phyloP scores from a whole-genome alignment of 345 rosid species.

The Corchorus olitorius region DNA sequence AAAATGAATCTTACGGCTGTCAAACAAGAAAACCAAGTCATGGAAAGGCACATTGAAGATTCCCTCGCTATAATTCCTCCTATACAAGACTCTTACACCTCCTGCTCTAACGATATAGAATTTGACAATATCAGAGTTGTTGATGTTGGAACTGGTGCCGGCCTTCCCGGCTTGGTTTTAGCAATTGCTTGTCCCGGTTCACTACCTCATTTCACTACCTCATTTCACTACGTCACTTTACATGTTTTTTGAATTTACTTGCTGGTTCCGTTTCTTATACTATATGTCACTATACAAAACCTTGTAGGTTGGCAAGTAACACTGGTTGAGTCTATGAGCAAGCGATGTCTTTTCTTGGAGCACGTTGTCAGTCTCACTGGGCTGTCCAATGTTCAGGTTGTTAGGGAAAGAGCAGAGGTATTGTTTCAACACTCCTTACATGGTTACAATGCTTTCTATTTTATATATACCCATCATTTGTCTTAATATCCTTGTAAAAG shows the following conservation, averaged over 20 bases:
- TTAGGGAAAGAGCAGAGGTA: slow-evolving; percentile 97
- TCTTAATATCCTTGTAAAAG: background rate
- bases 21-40: slow-evolving; percentile 62
- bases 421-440: background rate
- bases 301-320: slow-evolving; percentile 81
- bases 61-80: slow-evolving; percentile 80
- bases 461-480: background rate
- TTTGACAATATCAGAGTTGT: slow-evolving; percentile 49
- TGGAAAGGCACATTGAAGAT: slow-evolving; percentile 87
- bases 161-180: slow-evolving; percentile 86
- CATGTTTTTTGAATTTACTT: background rate
- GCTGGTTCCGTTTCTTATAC: background rate
- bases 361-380: slow-evolving; percentile 65
- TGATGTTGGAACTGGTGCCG: slow-evolving; percentile 89
- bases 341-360: slow-evolving; percentile 89
- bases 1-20: slow-evolving; percentile 89
- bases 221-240: background rate
- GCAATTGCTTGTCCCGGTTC: slow-evolving; percentile 84
- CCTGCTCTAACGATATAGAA: slow-evolving; percentile 37
- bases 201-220: background rate
- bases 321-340: slow-evolving; percentile 77
- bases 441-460: background rate
- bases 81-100: slow-evolving; percentile 41
- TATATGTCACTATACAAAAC: background rate
- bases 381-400: slow-evolving; percentile 64